A percentile compares a stretch with the other conserved stretches of the same genome.
Evolutionary conservation across 164 flowering plant species (phyloP).

Genomic region (Warburgia ugandensis): DNA sequence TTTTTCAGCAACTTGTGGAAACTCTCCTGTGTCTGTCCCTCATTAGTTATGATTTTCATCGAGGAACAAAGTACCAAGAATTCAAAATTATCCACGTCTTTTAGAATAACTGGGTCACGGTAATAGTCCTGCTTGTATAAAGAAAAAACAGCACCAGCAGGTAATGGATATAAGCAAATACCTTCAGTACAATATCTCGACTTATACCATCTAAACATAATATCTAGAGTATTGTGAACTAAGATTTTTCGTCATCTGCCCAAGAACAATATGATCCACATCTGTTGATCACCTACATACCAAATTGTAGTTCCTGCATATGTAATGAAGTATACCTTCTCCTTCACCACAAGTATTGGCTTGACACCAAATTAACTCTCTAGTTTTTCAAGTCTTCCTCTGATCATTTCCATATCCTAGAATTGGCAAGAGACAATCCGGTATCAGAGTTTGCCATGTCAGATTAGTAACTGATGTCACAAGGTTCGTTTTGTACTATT

Average conservation of each 20-base stretch:
- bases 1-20: conserved; percentile 41
- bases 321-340: conserved; percentile 44
- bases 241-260: no score
- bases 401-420: conserved; percentile 57
- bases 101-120: conserved; percentile 50
- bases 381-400: conserved; percentile 33
- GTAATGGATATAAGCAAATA: background rate
- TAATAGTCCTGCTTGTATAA: conserved; percentile 61
- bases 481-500: no score
- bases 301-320: no score
- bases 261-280: no score
- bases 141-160: conserved; percentile 2
- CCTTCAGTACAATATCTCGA: no score
- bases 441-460: no score
- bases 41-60: conserved; percentile 36
- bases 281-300: no score
- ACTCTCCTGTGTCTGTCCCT: conserved; percentile 29
- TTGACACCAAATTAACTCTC: conserved; percentile 31
- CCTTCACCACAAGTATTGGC: conserved; percentile 64
- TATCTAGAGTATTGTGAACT: no score
- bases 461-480: no score
- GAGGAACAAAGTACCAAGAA: conserved; percentile 59
- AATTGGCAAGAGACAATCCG: conserved; percentile 2
- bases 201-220: no score
- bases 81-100: conserved; percentile 33